Evolutionary conservation across 2,329 filamentous ascomycete genomes (phyloP), one percentile per base, ranked within the genome.

Genomic region (Arthroderma uncinatum): DNA sequence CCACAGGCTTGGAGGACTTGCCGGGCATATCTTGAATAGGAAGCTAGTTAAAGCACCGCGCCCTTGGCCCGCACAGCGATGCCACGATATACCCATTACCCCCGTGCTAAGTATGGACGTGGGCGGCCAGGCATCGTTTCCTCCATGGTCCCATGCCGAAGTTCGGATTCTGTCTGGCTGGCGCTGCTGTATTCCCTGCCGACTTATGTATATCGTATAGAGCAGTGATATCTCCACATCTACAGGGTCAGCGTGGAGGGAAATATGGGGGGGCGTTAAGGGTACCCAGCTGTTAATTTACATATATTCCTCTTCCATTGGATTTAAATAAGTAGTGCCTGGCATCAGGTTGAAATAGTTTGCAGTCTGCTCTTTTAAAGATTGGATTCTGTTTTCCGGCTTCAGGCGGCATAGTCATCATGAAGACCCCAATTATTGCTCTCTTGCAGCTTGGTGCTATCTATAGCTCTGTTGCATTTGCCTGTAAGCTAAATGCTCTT

Each of bases 31-130:
- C 44, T 50, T n/a, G 44, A 50, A 30, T 50, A 50, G 44, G 44
- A 50, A 50, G 44, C 44, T 50, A 33, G 44, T 30, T 50, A 50
- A 50, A 50, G 44, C 44, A 16, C n/a, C 16, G 25, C 28, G 28
- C 44, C 28, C 44, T 30, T 30, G 44, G 33, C 33, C 28, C 44
- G n/a, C 28, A 25, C 10, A 30, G 12, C 25, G 14, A 33, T 16
- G 16, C 14, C 21, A 44, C 9, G 39, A 42, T 19, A 30, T 30
- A 30, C 7, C 3, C 28, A 3, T 30, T 4, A 30, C 28, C 28
- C 28, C 28, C 28, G 7, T 30, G 28, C 28, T 30, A 30, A 4
- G 28, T 30, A 4, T 30, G 7, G 7, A n/a, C n/a, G 28, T 7
- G 28, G 28, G 7, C 7, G 28, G 28, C 28, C 28, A 30, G 28